Evolutionary conservation across 2,329 filamentous ascomycete species (phyloP).

Genomic region (Epichloe elymi): DNA sequence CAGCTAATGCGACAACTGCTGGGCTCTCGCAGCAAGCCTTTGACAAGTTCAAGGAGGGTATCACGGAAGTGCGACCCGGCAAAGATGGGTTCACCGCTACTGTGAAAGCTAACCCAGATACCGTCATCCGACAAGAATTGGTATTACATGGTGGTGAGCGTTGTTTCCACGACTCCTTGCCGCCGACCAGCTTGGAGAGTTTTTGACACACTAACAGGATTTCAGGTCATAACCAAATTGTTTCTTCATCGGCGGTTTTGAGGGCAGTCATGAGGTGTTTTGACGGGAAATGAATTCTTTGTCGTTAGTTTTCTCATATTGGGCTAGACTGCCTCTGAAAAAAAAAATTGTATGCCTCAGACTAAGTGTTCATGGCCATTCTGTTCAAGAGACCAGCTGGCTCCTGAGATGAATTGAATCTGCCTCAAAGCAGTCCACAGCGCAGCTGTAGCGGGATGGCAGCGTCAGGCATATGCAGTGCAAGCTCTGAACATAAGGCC

Average conservation of each 20-base stretch:
- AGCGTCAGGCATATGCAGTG: too few relatives aligned
- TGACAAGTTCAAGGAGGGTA: slow-evolving; percentile 30
- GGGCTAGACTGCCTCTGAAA: too few relatives aligned
- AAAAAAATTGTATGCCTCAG: too few relatives aligned
- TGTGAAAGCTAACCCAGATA: slow-evolving; percentile 30
- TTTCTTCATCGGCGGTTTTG: slow-evolving; percentile 50
- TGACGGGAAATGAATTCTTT: slow-evolving; percentile 18
- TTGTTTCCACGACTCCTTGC: not conserved
- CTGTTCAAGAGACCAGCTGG: too few relatives aligned
- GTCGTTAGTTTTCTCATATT: too few relatives aligned
- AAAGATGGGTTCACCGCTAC: slow-evolving; percentile 35
- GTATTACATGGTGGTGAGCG: slow-evolving; percentile 41
- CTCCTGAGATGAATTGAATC: too few relatives aligned
- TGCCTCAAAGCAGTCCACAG: too few relatives aligned
- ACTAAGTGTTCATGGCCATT: too few relatives aligned
- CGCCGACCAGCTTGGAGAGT: not conserved
- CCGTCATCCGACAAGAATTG: slow-evolving; percentile 39
- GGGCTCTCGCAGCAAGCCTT: slow-evolving; percentile 25
- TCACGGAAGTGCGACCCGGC: slow-evolving; percentile 27
- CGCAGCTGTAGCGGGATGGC: too few relatives aligned
- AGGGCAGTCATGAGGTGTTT: slow-evolving; percentile 56
- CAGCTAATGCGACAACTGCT: slow-evolving; percentile 37
- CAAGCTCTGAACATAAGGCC: too few relatives aligned
- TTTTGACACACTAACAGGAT: not conserved
- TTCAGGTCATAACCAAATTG: slow-evolving; percentile 55